These are phyloP conservation scores for Amylocarpus encephaloides DNA, from an alignment of 2,329 filamentous ascomycete genomes.

Conservation along the genomic window DNA sequence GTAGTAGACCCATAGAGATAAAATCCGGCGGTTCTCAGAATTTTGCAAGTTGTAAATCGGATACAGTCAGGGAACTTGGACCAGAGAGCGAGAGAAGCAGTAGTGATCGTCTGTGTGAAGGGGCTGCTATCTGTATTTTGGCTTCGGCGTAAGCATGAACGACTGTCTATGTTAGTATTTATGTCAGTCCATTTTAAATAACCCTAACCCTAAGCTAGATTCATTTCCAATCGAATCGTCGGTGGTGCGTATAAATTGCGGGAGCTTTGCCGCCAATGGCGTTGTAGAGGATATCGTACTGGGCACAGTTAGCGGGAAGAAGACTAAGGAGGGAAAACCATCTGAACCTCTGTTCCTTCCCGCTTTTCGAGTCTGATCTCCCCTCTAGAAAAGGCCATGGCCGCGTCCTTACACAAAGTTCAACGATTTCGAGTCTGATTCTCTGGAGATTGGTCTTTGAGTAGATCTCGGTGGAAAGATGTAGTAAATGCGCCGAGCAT, in stretches of 20 bases:
- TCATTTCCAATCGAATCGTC: conserved; percentile 7
- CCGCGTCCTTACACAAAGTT: conserved; percentile 6
- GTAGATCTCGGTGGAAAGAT: conserved; percentile 2
- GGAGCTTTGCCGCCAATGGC: conserved; percentile 5
- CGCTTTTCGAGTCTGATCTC: conserved; percentile 7
- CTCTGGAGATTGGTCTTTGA: conserved; percentile 6
- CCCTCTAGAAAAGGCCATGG: conserved; percentile 7
- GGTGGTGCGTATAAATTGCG: conserved; percentile 3
- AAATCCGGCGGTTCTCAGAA: conserved; percentile 5
- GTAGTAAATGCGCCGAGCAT: conserved; percentile 10
- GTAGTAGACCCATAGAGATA: conserved; percentile 5
- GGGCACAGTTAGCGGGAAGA: background rate
- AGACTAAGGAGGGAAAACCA: background rate
- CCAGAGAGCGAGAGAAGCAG: conserved; percentile 7
- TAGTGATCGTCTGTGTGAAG: conserved; percentile 1
- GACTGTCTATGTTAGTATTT: conserved; percentile 5
- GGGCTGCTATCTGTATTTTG: background rate
- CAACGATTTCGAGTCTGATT: conserved; percentile 6
- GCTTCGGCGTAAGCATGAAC: background rate
- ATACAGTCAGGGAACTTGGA: conserved; percentile 7
- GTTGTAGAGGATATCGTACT: conserved; percentile 11
- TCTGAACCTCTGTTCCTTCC: conserved; percentile 1
- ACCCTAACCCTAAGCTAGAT: no score
- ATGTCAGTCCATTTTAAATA: conserved; percentile 9
- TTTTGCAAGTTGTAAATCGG: conserved; percentile 8